Conservation (phyloP, 2,329 filamentous ascomycete species). For the Aspergillus melleus region DNA sequence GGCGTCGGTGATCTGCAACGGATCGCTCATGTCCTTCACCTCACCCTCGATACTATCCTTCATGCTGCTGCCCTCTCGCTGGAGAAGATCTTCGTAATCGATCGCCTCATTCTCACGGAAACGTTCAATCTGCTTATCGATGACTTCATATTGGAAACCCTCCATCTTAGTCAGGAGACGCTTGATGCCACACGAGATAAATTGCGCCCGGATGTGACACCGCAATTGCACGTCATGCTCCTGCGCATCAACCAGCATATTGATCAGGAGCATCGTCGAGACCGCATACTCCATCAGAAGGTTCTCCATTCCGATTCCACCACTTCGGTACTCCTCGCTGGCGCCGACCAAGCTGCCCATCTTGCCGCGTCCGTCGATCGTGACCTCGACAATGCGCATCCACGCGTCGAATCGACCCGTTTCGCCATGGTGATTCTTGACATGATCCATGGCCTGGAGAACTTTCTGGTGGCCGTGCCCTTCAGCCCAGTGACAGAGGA, state of each 20-base stretch:
- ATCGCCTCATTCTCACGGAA: slow-evolving; percentile 94
- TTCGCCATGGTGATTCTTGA: slow-evolving; percentile 84
- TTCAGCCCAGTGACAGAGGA: slow-evolving; percentile 90
- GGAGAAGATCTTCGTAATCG: slow-evolving; percentile 96
- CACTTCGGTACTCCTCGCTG: slow-evolving; percentile 91
- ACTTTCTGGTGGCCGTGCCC: slow-evolving; percentile 90
- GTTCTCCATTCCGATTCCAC: slow-evolving; percentile 98
- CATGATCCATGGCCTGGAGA: slow-evolving; percentile 85
- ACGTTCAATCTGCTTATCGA: slow-evolving; percentile 95
- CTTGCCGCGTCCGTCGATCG: slow-evolving; percentile 93
- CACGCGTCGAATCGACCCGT: slow-evolving; percentile 96
- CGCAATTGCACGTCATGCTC: slow-evolving; percentile 86
- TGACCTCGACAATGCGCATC: slow-evolving; percentile 98
- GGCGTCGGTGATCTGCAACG: slow-evolving; percentile 88
- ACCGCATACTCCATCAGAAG: slow-evolving; percentile 98
- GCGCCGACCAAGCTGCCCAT: slow-evolving; percentile 98
- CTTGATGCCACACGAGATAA: slow-evolving; percentile 93
- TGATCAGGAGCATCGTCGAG: slow-evolving; percentile 89
- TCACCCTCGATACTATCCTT: slow-evolving; percentile 85
- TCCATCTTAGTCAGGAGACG: slow-evolving; percentile 96
- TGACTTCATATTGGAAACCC: slow-evolving; percentile 94
- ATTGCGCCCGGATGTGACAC: slow-evolving; percentile 92
- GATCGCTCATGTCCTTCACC: slow-evolving; percentile 88
- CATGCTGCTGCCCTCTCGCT: slow-evolving; percentile 85
- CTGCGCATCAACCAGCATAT: slow-evolving; percentile 92